Percentiles rank a stretch among this genome's conserved stretches.
Evolutionary conservation across 1,284 basidiomycete genomes (phyloP).

Genomic region (Mycena citricolor): DNA sequence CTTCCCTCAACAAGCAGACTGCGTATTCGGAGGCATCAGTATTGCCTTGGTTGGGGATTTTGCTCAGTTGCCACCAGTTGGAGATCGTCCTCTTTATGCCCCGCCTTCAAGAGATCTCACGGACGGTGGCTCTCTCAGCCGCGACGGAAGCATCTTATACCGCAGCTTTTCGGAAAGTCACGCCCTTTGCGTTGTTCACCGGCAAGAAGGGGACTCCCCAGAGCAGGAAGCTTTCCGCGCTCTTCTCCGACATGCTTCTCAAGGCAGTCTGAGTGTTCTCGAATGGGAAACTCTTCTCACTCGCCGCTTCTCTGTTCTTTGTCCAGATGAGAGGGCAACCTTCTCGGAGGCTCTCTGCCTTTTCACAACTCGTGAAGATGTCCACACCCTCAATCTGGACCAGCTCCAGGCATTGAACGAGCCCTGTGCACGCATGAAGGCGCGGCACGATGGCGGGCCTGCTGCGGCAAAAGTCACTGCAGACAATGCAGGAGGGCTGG

Average conservation of each 20-base stretch:
- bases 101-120: too few relatives aligned
- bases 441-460: conserved; percentile 5
- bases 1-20: background rate
- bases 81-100: conserved; percentile 21
- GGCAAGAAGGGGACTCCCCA: conserved; percentile 9
- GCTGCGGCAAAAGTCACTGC: background rate
- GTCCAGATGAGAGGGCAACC: background rate
- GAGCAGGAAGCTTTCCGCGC: conserved; percentile 6
- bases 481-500: conserved; percentile 11
- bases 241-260: conserved; percentile 11
- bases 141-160: conserved; percentile 8
- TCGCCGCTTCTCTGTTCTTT: background rate
- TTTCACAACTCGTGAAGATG: conserved; percentile 9
- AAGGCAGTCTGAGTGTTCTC: conserved; percentile 4
- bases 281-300: conserved; percentile 12
- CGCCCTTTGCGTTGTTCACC: conserved; percentile 4
- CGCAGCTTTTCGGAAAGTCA: conserved; percentile 4
- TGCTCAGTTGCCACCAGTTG: conserved; percentile 25
- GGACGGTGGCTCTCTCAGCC: too few relatives aligned
- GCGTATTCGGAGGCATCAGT: conserved; percentile 14
- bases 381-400: conserved; percentile 7
- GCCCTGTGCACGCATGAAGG: conserved; percentile 14
- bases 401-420: conserved; percentile 5
- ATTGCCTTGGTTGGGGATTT: conserved; percentile 23
- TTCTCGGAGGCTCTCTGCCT: conserved; percentile 12